Conservation (phyloP, 2,329 filamentous ascomycete species). For the Paecilomyces fulvus region DNA sequence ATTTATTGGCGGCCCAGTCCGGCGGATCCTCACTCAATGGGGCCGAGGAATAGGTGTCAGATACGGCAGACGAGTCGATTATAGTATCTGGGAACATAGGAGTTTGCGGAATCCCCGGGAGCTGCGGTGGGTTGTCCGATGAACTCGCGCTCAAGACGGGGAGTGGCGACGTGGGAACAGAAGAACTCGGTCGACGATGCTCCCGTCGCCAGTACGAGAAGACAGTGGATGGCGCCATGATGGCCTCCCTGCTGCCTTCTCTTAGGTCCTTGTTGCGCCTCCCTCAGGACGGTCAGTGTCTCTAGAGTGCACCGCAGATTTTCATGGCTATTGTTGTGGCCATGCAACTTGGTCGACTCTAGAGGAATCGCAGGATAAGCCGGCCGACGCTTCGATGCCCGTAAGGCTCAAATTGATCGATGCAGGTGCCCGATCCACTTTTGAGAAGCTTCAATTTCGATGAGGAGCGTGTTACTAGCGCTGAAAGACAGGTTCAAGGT, state of each 20-base stretch:
- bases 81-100: conserved; percentile 19
- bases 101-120: conserved; percentile 23
- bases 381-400: not conserved
- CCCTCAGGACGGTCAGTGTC: conserved; percentile 5
- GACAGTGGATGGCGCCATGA: conserved; percentile 30
- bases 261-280: conserved; percentile 10
- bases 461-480: not conserved
- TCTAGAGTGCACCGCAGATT: not conserved
- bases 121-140: conserved; percentile 21
- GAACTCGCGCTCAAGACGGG: conserved; percentile 3
- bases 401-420: not conserved
- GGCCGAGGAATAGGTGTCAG: conserved; percentile 11
- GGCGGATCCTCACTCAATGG: conserved; percentile 14
- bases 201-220: conserved; percentile 35
- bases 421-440: not conserved
- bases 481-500: not conserved
- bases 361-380: not conserved
- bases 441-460: not conserved
- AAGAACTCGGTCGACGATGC: conserved; percentile 26
- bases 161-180: conserved; percentile 14
- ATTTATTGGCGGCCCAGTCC: conserved; percentile 17
- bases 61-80: conserved; percentile 13
- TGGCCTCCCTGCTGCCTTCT: conserved; percentile 2
- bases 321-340: not conserved
- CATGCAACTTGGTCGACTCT: not conserved